These are phyloP conservation scores for Podila verticillata DNA, from an alignment of 192 early-diverging fungal genomes.

Conservation along the genomic window DNA sequence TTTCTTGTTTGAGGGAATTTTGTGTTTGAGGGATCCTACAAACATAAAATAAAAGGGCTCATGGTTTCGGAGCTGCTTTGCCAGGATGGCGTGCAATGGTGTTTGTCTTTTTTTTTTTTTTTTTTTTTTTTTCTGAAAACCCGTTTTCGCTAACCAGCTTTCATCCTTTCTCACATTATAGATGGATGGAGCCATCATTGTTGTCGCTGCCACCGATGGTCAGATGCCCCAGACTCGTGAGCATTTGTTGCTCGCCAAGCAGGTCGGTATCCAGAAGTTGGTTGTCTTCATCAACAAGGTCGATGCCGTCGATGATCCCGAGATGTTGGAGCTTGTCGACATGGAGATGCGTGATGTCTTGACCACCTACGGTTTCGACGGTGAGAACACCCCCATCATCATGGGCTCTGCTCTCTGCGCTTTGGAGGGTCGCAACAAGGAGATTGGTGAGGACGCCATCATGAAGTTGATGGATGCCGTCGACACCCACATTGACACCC, in stretches of 20 bases:
- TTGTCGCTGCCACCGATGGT: constrained; percentile 97
- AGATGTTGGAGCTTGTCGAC: constrained; percentile 98
- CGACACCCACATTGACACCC: constrained; percentile 92
- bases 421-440: constrained; percentile 89
- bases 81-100: not conserved
- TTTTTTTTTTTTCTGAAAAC: not conserved
- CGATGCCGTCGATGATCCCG: constrained; percentile 93
- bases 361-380: constrained; percentile 90
- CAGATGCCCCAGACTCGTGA: constrained; percentile 99
- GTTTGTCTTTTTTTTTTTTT: too few species aligned
- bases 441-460: constrained; percentile 91
- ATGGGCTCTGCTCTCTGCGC: constrained; percentile 96
- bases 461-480: constrained; percentile 93
- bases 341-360: constrained; percentile 99
- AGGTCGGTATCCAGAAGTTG: constrained; percentile 92
- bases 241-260: constrained; percentile 95
- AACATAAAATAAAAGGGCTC: too few species aligned
- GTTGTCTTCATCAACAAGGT: constrained; percentile 99
- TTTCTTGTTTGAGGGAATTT: not conserved
- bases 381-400: constrained; percentile 91
- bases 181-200: constrained; percentile 98
- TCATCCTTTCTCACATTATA: constrained; percentile 23
- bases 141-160: not conserved
- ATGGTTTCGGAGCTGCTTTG: not conserved
- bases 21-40: not conserved